Evolutionary conservation across 2,329 filamentous ascomycete genomes (phyloP).

Genomic region (Thelonectria discophora): DNA sequence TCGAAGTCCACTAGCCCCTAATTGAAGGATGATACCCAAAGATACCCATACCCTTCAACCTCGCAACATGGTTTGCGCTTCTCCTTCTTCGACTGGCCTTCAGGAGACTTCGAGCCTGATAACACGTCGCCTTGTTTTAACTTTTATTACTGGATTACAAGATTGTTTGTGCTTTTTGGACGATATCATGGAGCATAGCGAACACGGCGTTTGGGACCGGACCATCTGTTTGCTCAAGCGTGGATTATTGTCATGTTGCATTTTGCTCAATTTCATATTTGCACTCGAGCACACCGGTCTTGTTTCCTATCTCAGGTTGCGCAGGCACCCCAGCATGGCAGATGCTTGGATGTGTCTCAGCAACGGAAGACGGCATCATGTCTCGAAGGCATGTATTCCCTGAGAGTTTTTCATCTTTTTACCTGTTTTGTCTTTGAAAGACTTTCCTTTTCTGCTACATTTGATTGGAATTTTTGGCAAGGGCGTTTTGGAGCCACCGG

Average conservation of each 20-base stretch:
- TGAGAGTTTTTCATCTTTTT: constrained; percentile 17
- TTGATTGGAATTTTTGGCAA: constrained; percentile 24
- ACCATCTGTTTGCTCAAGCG: constrained; percentile 37
- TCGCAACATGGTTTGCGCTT: constrained; percentile 35
- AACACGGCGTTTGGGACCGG: constrained; percentile 48
- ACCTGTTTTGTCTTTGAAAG: constrained; percentile 9
- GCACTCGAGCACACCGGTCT: constrained; percentile 25
- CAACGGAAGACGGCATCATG: constrained; percentile 19
- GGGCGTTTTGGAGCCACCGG: constrained; percentile 29
- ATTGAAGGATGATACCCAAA: constrained; percentile 26
- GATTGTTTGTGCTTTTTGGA: constrained; percentile 37
- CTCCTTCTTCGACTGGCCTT: constrained; percentile 32
- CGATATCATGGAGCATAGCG: constrained; percentile 52
- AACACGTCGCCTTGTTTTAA: constrained; percentile 14
- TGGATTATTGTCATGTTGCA: constrained; percentile 31
- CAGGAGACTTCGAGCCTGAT: constrained; percentile 28
- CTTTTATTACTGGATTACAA: constrained; percentile 22
- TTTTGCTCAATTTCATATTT: constrained; percentile 26
- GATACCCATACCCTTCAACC: constrained; percentile 37
- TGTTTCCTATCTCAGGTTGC: constrained; percentile 7
- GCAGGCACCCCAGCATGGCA: constrained; percentile 4
- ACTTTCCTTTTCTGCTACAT: constrained; percentile 9
- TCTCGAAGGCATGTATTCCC: constrained; percentile 25
- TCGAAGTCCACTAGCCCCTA: constrained; percentile 26
- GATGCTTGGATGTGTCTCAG: constrained; percentile 26